Conservation (phyloP, 108 stramenopile genomes). For the Pseudonitzschia delicatissima region DNA sequence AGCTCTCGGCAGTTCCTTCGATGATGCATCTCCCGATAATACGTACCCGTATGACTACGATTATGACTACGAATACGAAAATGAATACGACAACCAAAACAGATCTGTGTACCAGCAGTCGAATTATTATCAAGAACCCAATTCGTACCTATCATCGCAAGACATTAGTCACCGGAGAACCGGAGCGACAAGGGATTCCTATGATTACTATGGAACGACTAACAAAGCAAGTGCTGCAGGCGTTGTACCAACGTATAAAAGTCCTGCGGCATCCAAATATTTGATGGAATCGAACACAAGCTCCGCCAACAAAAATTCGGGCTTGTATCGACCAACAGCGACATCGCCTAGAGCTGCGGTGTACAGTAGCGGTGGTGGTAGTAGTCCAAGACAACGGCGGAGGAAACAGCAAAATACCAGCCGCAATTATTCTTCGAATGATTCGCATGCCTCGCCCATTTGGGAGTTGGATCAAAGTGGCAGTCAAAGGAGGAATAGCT, state of each 20-base stretch:
- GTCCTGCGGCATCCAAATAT: conserved; percentile 18
- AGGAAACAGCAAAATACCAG: background rate
- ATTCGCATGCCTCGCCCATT: background rate
- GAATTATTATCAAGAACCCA: conserved; percentile 19
- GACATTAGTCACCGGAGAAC: conserved; percentile 28
- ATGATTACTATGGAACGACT: background rate
- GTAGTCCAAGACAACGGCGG: background rate
- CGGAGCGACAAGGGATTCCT: background rate
- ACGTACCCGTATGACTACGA: background rate
- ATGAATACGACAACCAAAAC: conserved; percentile 1
- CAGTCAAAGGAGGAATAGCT: background rate
- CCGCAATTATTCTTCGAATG: background rate
- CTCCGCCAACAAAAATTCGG: too few relatives aligned
- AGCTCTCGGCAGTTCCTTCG: background rate
- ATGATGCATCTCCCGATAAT: background rate
- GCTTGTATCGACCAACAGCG: too few relatives aligned
- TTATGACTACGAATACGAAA: background rate
- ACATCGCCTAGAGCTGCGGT: too few relatives aligned
- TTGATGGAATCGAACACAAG: background rate
- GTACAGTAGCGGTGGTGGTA: background rate
- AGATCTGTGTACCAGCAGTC: background rate
- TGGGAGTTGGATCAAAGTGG: background rate
- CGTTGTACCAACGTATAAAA: conserved; percentile 26
- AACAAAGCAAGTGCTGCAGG: background rate
- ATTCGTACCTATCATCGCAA: conserved; percentile 10